Base-by-base conservation (phyloP, 306 rosid species). In the Sphenostylis stenocarpa region DNA sequence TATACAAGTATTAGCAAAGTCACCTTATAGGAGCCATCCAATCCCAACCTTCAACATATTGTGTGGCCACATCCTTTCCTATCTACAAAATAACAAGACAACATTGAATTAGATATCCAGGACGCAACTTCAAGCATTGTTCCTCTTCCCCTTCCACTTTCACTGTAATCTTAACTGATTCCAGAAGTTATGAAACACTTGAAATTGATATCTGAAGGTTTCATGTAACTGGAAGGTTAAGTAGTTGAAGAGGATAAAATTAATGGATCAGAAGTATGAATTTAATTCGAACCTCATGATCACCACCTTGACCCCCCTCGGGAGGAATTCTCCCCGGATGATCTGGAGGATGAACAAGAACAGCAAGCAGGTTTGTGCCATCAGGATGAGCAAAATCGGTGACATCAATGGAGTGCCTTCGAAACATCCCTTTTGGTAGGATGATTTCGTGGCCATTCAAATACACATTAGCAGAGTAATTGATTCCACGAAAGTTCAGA, bases 1-100 rank as follows among this genome's bases (percentile, higher is more conserved):
- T 31, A 39, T 67, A 75, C 70, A 17, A 38, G 76, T 55, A 62
- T 75, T 38, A 72, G 66, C 56, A 72, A 63, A 76, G 78, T 88
- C 87, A 94, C 98, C 98, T 94, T 87, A 94, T 94, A 77, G 98
- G 98, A 87, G 91, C 84, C 72, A 94, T 91, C 98, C 97, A 91
- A 81, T 94, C 97, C 98, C 98, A 94, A 55, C 98, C 98, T 84
- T 94, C 86, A 58, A 94, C 97, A 74, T 94, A 94, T 51, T 94
- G 98, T 29, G 98, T 72, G 56, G 98, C 83, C 49, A 94, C 97
- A 84, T 94, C 97, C 87, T 90, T 94, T 79, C 98, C 98, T 74
- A 94, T 94, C 98, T 94, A 83, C 83, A 58, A 71, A 70, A 34
- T 14, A 66, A 44, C 38, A 21, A 78, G 44, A 44, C 65, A 29